Conservation (phyloP, 495 filamentous ascomycete genomes). For the Penicillium coffeae region DNA sequence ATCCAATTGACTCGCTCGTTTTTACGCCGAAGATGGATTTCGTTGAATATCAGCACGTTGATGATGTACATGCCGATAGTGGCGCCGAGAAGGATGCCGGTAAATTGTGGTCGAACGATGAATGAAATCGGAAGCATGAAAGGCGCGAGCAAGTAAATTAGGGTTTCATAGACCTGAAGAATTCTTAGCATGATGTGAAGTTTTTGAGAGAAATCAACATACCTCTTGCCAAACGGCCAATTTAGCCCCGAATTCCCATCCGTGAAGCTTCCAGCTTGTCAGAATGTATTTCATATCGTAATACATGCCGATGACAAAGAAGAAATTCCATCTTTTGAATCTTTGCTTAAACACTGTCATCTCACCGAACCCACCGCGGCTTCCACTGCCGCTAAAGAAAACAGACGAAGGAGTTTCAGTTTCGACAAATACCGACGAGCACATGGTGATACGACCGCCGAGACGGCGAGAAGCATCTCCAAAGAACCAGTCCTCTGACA, state of each 20-base stretch:
- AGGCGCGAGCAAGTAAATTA: slow-evolving; percentile 42
- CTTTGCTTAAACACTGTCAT: slow-evolving; percentile 49
- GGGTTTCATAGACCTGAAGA: slow-evolving; percentile 42
- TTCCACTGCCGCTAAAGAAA: slow-evolving; percentile 32
- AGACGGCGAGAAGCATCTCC: slow-evolving; percentile 41
- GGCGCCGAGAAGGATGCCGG: slow-evolving; percentile 25
- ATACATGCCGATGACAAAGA: slow-evolving; percentile 46
- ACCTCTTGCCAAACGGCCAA: slow-evolving; percentile 68
- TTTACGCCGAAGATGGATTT: slow-evolving; percentile 39
- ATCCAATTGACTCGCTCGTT: slow-evolving; percentile 31
- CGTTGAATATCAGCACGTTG: slow-evolving; percentile 42
- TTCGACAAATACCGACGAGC: slow-evolving; percentile 46
- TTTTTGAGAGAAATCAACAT: slow-evolving; percentile 1
- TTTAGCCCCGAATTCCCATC: slow-evolving; percentile 49
- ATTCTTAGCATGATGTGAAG: background rate
- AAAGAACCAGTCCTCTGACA: slow-evolving; percentile 47
- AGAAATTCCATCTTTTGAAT: slow-evolving; percentile 51
- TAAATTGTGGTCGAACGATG: slow-evolving; percentile 35
- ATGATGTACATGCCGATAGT: slow-evolving; percentile 37
- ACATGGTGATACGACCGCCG: slow-evolving; percentile 47
- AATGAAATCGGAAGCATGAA: slow-evolving; percentile 47
- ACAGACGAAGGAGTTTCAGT: slow-evolving; percentile 42
- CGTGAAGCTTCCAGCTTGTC: slow-evolving; percentile 44
- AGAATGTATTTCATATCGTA: slow-evolving; percentile 46
- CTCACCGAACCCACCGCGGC: slow-evolving; percentile 48